These are phyloP conservation scores for Cnidoscolus chayamansa DNA, from an alignment of 441 rosid genomes.

Conservation along the genomic window DNA sequence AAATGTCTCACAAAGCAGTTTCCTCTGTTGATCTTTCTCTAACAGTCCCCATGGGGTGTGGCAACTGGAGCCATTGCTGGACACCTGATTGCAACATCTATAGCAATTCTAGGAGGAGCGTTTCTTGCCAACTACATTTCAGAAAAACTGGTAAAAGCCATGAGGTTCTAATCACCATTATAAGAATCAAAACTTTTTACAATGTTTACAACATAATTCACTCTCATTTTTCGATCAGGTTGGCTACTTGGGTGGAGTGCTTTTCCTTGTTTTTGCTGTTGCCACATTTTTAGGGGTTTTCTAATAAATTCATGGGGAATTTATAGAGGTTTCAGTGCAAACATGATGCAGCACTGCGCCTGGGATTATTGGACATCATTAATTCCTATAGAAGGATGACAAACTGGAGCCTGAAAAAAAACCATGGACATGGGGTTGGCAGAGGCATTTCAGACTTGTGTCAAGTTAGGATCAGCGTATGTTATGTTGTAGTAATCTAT, in stretches of 20 bases:
- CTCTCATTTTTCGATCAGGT: slow-evolving; percentile 49
- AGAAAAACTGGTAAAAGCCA: slow-evolving; percentile 66
- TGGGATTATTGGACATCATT: not conserved
- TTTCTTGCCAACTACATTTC: slow-evolving; percentile 90
- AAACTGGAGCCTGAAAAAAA: not conserved
- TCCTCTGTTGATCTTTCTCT: slow-evolving; percentile 6
- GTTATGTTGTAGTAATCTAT: not conserved
- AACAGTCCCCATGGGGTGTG: slow-evolving; percentile 90
- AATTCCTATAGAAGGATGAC: slow-evolving; percentile 11
- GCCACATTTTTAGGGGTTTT: slow-evolving; percentile 90
- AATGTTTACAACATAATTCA: slow-evolving; percentile 3
- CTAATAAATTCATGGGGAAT: slow-evolving; percentile 30
- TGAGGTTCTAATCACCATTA: not conserved
- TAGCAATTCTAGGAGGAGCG: slow-evolving; percentile 89
- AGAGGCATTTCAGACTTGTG: not conserved
- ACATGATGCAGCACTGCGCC: not conserved
- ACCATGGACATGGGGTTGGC: not conserved
- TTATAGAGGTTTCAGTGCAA: slow-evolving; percentile 17
- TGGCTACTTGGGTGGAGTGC: slow-evolving; percentile 79
- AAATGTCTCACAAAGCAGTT: not conserved
- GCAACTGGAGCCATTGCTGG: slow-evolving; percentile 96
- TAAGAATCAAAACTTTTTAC: not conserved
- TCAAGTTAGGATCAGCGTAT: not conserved
- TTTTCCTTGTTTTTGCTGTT: slow-evolving; percentile 80
- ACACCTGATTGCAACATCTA: slow-evolving; percentile 76